These are phyloP conservation scores for Aspergillus sparsus DNA, from an alignment of 495 filamentous ascomycete species.

Conservation along the genomic window DNA sequence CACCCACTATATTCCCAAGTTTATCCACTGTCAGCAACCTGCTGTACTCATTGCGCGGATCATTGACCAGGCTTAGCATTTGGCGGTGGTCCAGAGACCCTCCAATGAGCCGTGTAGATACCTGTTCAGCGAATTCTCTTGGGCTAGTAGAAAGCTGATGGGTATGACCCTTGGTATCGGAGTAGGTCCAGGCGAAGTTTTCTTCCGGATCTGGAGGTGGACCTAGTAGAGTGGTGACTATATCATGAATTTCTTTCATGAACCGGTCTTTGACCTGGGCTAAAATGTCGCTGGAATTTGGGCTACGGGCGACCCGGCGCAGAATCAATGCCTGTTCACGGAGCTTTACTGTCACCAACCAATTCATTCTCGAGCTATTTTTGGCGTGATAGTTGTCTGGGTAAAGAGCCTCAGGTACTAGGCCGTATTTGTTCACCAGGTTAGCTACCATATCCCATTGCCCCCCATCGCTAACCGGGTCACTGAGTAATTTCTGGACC, in stretches of 20 bases:
- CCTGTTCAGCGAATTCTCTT: constrained; percentile 58
- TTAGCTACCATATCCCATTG: constrained; percentile 95
- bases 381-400: constrained; percentile 77
- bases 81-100: constrained; percentile 21
- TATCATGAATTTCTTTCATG: constrained; percentile 72
- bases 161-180: constrained; percentile 64
- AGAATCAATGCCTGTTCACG: constrained; percentile 75
- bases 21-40: constrained; percentile 71
- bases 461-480: constrained; percentile 77
- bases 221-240: constrained; percentile 77
- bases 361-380: constrained; percentile 67
- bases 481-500: constrained; percentile 62
- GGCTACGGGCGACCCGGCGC: constrained; percentile 46
- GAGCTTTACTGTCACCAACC: constrained; percentile 80
- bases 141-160: constrained; percentile 63
- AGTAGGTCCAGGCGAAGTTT: constrained; percentile 74
- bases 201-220: constrained; percentile 67
- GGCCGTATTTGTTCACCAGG: constrained; percentile 79
- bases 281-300: constrained; percentile 25
- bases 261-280: constrained; percentile 64
- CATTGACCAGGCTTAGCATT: constrained; percentile 79
- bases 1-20: constrained; percentile 76
- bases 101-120: neutral
- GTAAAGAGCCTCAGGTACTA: constrained; percentile 76
- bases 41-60: constrained; percentile 73